Evolutionary conservation across 495 filamentous ascomycete species (phyloP).

Genomic region (Penicillium bialowiezense): DNA sequence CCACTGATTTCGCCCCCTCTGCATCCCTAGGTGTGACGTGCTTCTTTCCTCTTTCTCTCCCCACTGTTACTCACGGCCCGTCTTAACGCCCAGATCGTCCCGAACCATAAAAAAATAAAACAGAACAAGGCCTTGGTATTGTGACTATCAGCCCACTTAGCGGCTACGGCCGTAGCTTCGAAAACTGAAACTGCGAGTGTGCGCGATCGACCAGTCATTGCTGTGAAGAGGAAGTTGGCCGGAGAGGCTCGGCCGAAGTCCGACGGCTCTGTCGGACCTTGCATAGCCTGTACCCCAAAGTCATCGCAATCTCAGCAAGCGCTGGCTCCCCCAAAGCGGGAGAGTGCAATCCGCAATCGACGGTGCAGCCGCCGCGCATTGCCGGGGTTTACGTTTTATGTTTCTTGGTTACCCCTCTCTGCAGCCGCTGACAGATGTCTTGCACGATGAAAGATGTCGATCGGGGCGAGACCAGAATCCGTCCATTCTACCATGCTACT

Average conservation of each 20-base stretch:
- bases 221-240: constrained; percentile 2
- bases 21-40: constrained; percentile 33
- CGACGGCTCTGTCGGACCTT: constrained; percentile 3
- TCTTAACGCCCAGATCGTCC: constrained; percentile 15
- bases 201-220: constrained; percentile 1
- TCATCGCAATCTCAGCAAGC: background rate
- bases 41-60: constrained; percentile 9
- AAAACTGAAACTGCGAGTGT: background rate
- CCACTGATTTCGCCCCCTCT: constrained; percentile 31
- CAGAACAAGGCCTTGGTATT: constrained; percentile 3
- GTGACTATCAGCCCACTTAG: background rate
- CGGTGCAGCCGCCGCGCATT: constrained; percentile 26
- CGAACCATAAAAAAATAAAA: constrained; percentile 3
- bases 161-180: constrained; percentile 12
- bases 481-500: too few species aligned
- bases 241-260: constrained; percentile 2
- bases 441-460: constrained; percentile 7
- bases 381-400: constrained; percentile 13
- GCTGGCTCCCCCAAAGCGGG: constrained; percentile 3
- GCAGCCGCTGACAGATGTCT: constrained; percentile 8
- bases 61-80: constrained; percentile 25
- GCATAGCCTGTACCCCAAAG: constrained; percentile 2
- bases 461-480: background rate
- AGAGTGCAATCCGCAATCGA: constrained; percentile 17
- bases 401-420: constrained; percentile 2